A percentile compares a stretch with the other conserved stretches of the same genome.
phyloP scores from a whole-genome alignment of 2,329 filamentous ascomycete genomes.

The Exophiala sideris region DNA sequence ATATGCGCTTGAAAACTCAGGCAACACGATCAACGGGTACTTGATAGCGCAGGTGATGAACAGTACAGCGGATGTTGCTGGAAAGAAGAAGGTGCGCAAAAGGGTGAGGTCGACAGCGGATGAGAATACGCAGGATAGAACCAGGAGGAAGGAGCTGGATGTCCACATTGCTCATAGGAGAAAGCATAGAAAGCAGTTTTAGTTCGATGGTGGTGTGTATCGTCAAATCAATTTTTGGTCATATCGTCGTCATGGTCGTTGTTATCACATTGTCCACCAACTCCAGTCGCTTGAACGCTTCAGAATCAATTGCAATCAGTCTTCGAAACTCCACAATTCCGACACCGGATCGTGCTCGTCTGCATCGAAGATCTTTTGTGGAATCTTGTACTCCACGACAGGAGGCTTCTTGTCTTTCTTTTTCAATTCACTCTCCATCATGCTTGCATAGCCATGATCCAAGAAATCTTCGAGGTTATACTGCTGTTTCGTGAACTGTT shows the following conservation, averaged over 20 bases:
- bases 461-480: constrained; percentile 98
- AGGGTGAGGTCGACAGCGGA: too few species aligned
- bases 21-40: constrained; percentile 22
- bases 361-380: constrained; percentile 68
- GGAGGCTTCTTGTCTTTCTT: constrained; percentile 78
- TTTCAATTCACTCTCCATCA: constrained; percentile 75
- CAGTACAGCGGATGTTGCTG: constrained; percentile 17
- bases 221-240: too few species aligned
- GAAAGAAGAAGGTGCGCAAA: constrained; percentile 12
- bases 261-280: too few species aligned
- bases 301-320: too few species aligned
- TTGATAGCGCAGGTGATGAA: constrained; percentile 24
- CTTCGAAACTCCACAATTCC: too few species aligned
- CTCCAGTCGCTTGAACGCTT: too few species aligned
- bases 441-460: constrained; percentile 77
- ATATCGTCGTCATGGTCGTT: too few species aligned
- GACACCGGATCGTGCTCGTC: not conserved
- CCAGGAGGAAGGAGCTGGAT: too few species aligned
- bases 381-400: constrained; percentile 90
- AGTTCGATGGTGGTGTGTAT: too few species aligned
- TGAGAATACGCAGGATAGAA: too few species aligned
- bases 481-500: constrained; percentile 93
- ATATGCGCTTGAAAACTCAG: constrained; percentile 14
- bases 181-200: too few species aligned
- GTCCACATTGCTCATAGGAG: too few species aligned